Percentiles rank a stretch among this genome's conserved stretches.
phyloP scores from a whole-genome alignment of 345 rosid species.

The Lumnitzera littorea region DNA sequence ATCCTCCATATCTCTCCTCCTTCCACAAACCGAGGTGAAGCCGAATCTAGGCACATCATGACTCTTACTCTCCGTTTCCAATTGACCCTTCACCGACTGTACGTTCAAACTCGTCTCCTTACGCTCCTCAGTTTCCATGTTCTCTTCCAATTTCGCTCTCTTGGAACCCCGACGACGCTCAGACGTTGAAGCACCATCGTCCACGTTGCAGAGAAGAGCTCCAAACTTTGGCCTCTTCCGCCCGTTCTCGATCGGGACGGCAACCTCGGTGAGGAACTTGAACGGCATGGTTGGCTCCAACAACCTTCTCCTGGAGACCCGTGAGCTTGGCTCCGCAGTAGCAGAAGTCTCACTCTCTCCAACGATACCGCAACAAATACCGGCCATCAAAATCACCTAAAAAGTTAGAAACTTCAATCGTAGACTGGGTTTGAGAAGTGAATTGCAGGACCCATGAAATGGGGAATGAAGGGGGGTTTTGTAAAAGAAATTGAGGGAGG shows the following conservation, averaged over 20 bases:
- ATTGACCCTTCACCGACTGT: not conserved
- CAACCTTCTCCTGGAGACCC: conserved; percentile 43
- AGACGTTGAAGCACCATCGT: conserved; percentile 13
- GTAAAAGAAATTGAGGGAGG: not conserved
- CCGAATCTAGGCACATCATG: conserved; percentile 48
- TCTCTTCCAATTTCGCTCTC: not conserved
- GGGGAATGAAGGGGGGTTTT: conserved; percentile 7
- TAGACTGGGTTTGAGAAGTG: not conserved
- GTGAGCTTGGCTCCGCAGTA: conserved; percentile 40
- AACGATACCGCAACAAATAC: conserved; percentile 70
- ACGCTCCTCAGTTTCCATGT: conserved; percentile 1
- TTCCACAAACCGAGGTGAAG: conserved; percentile 82
- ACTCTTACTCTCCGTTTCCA: not conserved
- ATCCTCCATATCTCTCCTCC: conserved; percentile 96
- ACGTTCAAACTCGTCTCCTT: not conserved
- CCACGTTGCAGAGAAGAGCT: not conserved
- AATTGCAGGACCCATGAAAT: conserved; percentile 20
- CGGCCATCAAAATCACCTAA: conserved; percentile 41
- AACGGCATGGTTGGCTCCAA: conserved; percentile 48
- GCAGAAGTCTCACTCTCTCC: conserved; percentile 55
- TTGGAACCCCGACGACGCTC: not conserved
- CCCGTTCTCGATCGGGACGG: conserved; percentile 32
- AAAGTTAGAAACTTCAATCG: not conserved
- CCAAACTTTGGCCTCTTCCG: conserved; percentile 47
- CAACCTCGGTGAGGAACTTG: conserved; percentile 37